Base-by-base conservation (phyloP, 139 green algal species). In the Coccomyxa sp. region DNA sequence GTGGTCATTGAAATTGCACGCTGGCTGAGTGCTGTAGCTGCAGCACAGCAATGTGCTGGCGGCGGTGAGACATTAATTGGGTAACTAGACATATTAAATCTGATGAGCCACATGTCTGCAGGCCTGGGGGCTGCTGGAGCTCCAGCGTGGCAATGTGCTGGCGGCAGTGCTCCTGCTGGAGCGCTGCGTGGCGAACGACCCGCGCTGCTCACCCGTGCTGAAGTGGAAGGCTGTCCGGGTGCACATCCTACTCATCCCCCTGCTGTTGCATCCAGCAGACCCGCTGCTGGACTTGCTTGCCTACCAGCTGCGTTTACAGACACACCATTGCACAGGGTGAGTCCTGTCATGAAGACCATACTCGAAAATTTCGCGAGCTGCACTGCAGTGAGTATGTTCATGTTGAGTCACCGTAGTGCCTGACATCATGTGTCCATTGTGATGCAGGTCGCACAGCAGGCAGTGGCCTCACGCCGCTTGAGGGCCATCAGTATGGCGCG, bases 61-160 rank as follows among this genome's bases (percentile, higher is more conserved):
- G 35, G 70, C 37, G 7, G 12, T 40, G 33, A 69, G 8, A 18
- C 5, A 40, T 50, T 27, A 39, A 55, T 58, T 37, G n/a, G n/a
- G n/a, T n/a, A n/a, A n/a, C n/a, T n/a, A n/a, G n/a, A n/a, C n/a
- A n/a, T n/a, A n/a, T n/a, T n/a, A n/a, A n/a, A 40, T 6, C 7
- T 78, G 36, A 78, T 38, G 31, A 78, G 39, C 16, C 8, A 35
- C 8, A 44, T 16, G 22, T 36, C 37, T 68, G 37, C 72, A 37
- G 85, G 90, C 91, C 0, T 96, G 88, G 86, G 92, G 92, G 0
- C 81, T 96, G 8, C 84, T 95, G 79, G 92, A 96, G 82, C 87
- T 96, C 33, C 88, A 95, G 77, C 82, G 81, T 7, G 88, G 89
- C 79, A 96, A 96, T 78, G 78, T 84, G 68, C 78, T 90, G 40